These are phyloP conservation scores for Castanea mollissima DNA, from an alignment of 306 rosid genomes.

Conservation along the genomic window DNA sequence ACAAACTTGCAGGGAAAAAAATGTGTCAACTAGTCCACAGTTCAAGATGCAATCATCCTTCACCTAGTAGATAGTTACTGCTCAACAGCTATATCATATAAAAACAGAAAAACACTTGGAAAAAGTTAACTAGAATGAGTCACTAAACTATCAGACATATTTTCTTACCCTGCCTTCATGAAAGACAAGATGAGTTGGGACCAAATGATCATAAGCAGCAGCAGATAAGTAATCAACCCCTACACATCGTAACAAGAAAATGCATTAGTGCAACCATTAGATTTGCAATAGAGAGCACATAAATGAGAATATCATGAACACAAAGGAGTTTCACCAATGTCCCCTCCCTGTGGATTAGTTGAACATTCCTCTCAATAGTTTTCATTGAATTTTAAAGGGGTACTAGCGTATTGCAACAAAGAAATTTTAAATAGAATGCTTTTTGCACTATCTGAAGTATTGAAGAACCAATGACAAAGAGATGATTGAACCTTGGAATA, in stretches of 20 bases:
- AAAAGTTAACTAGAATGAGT: neutral
- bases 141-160: neutral
- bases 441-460: no score
- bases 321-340: neutral
- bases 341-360: neutral
- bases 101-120: neutral
- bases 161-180: conserved; percentile 48
- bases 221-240: conserved; percentile 57
- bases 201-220: conserved; percentile 48
- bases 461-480: no score
- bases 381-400: no score
- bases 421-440: no score
- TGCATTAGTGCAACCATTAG: neutral
- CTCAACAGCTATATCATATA: neutral
- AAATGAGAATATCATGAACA: neutral
- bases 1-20: neutral
- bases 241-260: conserved; percentile 6
- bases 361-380: no score
- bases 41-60: no score
- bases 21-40: neutral
- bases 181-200: conserved; percentile 41
- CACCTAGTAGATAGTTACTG: neutral
- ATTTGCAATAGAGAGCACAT: neutral
- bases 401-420: no score
- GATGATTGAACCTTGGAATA: no score